Percentiles rank a stretch among this genome's conserved stretches.
phyloP scores from a whole-genome alignment of 2,329 filamentous ascomycete species.

The Lasiodiplodia hormozganensis region DNA sequence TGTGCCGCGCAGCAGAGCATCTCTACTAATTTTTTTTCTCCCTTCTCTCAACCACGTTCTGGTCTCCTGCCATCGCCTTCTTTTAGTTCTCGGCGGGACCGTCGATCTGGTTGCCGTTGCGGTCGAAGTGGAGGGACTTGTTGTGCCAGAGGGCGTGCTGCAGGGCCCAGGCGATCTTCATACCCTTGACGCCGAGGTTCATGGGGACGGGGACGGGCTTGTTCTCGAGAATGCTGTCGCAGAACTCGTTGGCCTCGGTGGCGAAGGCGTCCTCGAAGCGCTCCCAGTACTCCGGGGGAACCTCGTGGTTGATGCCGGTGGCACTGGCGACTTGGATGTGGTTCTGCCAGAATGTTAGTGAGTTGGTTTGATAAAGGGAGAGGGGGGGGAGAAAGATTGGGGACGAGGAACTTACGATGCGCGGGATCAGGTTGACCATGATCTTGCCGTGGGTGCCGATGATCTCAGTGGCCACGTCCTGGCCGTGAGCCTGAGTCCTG shows the following conservation, averaged over 20 bases:
- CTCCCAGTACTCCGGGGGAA: constrained; percentile 49
- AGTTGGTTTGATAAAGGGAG: neutral
- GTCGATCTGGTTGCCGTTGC: constrained; percentile 33
- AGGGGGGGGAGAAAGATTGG: too few species aligned
- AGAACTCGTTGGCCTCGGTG: constrained; percentile 50
- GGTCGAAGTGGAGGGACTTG: constrained; percentile 58
- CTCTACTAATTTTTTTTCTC: neutral
- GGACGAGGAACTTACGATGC: constrained; percentile 20
- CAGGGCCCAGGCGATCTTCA: constrained; percentile 55
- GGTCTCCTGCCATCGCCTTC: too few species aligned
- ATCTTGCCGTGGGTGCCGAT: constrained; percentile 54
- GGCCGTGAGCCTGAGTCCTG: constrained; percentile 52
- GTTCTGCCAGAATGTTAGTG: constrained; percentile 30
- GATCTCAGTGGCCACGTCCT: constrained; percentile 54
- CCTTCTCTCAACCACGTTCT: neutral
- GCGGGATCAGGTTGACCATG: constrained; percentile 46
- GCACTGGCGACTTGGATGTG: constrained; percentile 44
- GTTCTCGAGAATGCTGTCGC: constrained; percentile 45
- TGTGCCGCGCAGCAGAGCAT: neutral
- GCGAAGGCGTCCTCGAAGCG: constrained; percentile 51
- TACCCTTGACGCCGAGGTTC: constrained; percentile 43
- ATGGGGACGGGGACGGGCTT: constrained; percentile 46
- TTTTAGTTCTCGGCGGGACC: neutral
- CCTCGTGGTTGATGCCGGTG: constrained; percentile 46
- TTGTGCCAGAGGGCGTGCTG: constrained; percentile 64